These are phyloP conservation scores for Tephrocybe sp. DNA, from an alignment of 768 basidiomycete species.

Conservation along the genomic window DNA sequence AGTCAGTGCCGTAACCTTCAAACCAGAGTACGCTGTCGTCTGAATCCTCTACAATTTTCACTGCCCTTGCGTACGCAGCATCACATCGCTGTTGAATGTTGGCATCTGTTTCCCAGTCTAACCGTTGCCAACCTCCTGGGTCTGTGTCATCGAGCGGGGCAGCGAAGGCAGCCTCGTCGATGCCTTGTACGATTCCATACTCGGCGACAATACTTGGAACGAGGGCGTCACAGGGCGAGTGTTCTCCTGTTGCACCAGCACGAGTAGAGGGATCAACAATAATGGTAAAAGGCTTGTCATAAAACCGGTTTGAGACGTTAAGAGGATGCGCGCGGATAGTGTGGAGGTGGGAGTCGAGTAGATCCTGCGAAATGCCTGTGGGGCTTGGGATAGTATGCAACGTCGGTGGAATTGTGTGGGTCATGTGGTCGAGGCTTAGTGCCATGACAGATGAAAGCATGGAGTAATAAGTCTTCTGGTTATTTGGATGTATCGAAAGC, in stretches of 20 bases:
- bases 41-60: constrained; percentile 65
- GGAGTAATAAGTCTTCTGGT: constrained; percentile 54
- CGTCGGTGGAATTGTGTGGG: constrained; percentile 38
- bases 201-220: constrained; percentile 86
- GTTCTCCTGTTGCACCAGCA: constrained; percentile 87
- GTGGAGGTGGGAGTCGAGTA: constrained; percentile 71
- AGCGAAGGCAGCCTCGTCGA: constrained; percentile 50
- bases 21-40: constrained; percentile 86
- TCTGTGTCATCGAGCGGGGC: constrained; percentile 9
- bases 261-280: constrained; percentile 83
- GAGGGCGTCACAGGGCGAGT: constrained; percentile 86
- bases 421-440: constrained; percentile 78
- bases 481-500: constrained; percentile 61
- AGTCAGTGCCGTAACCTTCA: constrained; percentile 76
- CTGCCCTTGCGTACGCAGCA: constrained; percentile 55
- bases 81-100: constrained; percentile 53
- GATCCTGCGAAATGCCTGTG: constrained; percentile 32
- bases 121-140: constrained; percentile 48
- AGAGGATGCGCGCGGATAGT: constrained; percentile 61
- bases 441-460: constrained; percentile 77
- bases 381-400: constrained; percentile 20
- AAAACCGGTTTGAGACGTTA: constrained; percentile 79
- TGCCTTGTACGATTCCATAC: constrained; percentile 69
- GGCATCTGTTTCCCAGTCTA: constrained; percentile 76
- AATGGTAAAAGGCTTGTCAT: constrained; percentile 82